Conservation (phyloP, 2,329 filamentous ascomycete species). For the Lecanosticta acicola region DNA sequence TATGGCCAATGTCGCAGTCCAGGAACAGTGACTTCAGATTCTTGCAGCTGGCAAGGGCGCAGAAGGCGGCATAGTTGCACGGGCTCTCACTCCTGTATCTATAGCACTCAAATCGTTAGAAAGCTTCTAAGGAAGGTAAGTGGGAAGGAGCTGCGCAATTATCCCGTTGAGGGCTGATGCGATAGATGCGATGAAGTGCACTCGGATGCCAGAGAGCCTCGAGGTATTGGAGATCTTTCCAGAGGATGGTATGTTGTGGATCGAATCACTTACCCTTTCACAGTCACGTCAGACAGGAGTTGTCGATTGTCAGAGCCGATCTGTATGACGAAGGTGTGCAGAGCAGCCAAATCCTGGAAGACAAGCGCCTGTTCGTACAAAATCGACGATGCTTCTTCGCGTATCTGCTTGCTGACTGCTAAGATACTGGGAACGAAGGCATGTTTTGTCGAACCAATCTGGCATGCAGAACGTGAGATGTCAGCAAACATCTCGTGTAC, state of each 20-base stretch:
- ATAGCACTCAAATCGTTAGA: background rate
- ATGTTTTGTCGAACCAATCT: no score
- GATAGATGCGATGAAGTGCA: background rate
- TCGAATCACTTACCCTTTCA: slow-evolving; percentile 17
- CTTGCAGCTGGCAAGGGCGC: slow-evolving; percentile 23
- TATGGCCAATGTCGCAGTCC: slow-evolving; percentile 18
- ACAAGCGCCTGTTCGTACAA: slow-evolving; percentile 28
- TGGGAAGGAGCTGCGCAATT: no score
- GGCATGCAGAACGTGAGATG: no score
- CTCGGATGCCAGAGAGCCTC: background rate
- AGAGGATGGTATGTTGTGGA: no score
- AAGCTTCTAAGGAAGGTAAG: no score
- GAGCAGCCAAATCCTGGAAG: slow-evolving; percentile 20
- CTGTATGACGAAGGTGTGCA: slow-evolving; percentile 23
- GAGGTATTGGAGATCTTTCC: no score
- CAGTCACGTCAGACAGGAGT: slow-evolving; percentile 17
- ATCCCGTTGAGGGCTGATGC: background rate
- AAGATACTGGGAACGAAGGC: slow-evolving; percentile 23
- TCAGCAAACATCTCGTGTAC: no score
- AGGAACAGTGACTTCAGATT: slow-evolving; percentile 23
- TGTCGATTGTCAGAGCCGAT: slow-evolving; percentile 25
- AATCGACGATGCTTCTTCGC: slow-evolving; percentile 22
- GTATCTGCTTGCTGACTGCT: slow-evolving; percentile 27
- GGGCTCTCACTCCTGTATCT: background rate
- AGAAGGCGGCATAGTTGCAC: slow-evolving; percentile 22